Percentiles rank a stretch among this genome's conserved stretches.
These are phyloP conservation scores for Cladobotryum protrusum DNA, from an alignment of 2,329 filamentous ascomycete genomes.

Conservation along the genomic window DNA sequence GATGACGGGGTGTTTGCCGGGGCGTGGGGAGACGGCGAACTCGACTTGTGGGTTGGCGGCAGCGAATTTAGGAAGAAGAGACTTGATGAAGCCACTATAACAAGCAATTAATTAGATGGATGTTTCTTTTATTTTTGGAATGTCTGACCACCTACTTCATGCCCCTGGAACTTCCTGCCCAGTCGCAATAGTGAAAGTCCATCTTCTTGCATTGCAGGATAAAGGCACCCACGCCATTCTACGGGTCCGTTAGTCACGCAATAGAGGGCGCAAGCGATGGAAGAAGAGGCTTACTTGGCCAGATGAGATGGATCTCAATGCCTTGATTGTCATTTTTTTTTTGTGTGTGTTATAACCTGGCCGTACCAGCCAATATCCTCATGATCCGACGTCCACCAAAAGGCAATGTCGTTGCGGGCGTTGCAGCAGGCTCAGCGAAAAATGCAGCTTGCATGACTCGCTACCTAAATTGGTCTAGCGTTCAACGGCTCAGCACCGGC, in stretches of 20 bases:
- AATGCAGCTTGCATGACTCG: slow-evolving; percentile 5
- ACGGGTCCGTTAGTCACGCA: slow-evolving; percentile 14
- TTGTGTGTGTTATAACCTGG: slow-evolving; percentile 18
- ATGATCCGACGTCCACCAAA: slow-evolving; percentile 18
- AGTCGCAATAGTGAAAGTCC: slow-evolving; percentile 96
- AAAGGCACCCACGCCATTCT: slow-evolving; percentile 97
- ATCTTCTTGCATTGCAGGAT: slow-evolving; percentile 95
- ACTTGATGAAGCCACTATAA: slow-evolving; percentile 70
- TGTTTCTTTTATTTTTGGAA: neutral
- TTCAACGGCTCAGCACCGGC: slow-evolving; percentile 15
- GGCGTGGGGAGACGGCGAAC: slow-evolving; percentile 83
- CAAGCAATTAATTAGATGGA: neutral
- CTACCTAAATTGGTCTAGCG: slow-evolving; percentile 23
- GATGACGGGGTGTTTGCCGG: slow-evolving; percentile 83
- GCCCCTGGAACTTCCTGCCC: slow-evolving; percentile 83
- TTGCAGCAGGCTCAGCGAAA: slow-evolving; percentile 4
- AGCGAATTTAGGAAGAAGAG: slow-evolving; percentile 71
- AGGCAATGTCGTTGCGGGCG: slow-evolving; percentile 14
- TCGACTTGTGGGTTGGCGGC: slow-evolving; percentile 79
- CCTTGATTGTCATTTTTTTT: slow-evolving; percentile 50
- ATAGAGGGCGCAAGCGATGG: neutral
- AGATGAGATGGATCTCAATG: slow-evolving; percentile 44
- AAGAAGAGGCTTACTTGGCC: slow-evolving; percentile 41
- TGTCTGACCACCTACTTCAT: slow-evolving; percentile 66
- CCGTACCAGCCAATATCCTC: slow-evolving; percentile 23